Percentiles rank a stretch among this genome's conserved stretches.
These are phyloP conservation scores for Candida sanyiensis DNA, from an alignment of 805 yeast species.

Conservation along the genomic window DNA sequence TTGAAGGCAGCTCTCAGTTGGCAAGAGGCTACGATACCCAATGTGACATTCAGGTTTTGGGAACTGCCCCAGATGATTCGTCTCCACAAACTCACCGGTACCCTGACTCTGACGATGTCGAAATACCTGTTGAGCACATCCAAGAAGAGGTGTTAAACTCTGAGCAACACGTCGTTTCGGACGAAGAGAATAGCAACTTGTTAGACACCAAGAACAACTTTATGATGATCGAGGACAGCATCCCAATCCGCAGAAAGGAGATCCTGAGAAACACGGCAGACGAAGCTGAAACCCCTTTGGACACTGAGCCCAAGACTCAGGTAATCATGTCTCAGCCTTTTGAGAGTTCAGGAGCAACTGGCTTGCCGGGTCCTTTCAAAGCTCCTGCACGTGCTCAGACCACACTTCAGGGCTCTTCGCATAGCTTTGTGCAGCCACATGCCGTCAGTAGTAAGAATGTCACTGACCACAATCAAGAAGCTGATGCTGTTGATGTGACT, in stretches of 20 bases:
- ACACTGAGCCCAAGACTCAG: background rate
- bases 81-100: constrained; percentile 1
- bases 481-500: constrained; percentile 15
- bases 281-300: background rate
- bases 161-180: constrained; percentile 23
- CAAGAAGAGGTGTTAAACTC: no score
- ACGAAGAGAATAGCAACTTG: constrained; percentile 16
- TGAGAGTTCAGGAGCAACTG: no score
- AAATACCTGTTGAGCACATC: no score
- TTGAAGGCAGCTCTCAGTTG: no score
- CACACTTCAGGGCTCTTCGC: no score
- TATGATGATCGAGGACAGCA: constrained; percentile 20
- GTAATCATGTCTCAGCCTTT: no score
- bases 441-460: no score
- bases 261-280: background rate
- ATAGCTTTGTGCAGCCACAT: no score
- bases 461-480: no score
- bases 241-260: constrained; percentile 11
- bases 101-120: background rate
- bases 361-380: no score
- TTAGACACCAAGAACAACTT: constrained; percentile 7
- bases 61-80: constrained; percentile 22
- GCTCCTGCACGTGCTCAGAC: no score
- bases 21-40: constrained; percentile 3
- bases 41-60: constrained; percentile 22